phyloP scores from a whole-genome alignment of 345 rosid species.

The Syzygium aqueum region DNA sequence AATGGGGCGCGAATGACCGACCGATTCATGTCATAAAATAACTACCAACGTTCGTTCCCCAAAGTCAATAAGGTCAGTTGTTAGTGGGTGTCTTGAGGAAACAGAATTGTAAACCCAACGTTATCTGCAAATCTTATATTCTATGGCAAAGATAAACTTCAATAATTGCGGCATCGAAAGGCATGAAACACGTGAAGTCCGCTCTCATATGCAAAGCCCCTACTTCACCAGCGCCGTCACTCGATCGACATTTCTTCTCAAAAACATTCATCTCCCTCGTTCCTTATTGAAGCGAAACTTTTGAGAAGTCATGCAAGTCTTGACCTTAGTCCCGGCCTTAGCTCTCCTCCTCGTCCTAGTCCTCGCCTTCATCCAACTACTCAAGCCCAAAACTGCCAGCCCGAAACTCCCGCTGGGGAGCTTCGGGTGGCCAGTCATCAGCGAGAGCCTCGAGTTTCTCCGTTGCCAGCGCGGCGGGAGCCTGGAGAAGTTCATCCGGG shows the following conservation, averaged over 20 bases:
- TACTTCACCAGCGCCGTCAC: background rate
- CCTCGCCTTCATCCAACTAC: background rate
- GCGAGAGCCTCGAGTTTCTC: background rate
- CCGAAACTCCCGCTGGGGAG: conserved; percentile 1
- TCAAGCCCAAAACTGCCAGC: background rate
- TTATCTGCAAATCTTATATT: too few relatives aligned
- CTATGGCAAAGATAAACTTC: too few relatives aligned
- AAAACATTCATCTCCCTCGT: background rate
- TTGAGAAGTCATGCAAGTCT: background rate
- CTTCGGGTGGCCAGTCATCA: conserved; percentile 1
- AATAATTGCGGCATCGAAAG: background rate
- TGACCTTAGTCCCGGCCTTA: background rate
- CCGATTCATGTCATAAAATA: too few relatives aligned
- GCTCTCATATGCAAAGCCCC: background rate
- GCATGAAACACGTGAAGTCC: background rate
- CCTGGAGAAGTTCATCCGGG: background rate
- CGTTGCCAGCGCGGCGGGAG: background rate
- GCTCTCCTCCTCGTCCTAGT: background rate
- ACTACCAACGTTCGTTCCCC: too few relatives aligned
- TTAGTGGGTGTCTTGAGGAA: too few relatives aligned
- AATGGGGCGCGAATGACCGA: too few relatives aligned
- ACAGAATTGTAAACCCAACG: too few relatives aligned
- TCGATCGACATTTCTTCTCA: background rate
- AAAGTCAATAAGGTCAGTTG: too few relatives aligned
- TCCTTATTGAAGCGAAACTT: background rate